Percentiles rank a stretch among this genome's conserved stretches.
Evolutionary conservation across 345 rosid species (phyloP).

Genomic region (Citrus hindsii): DNA sequence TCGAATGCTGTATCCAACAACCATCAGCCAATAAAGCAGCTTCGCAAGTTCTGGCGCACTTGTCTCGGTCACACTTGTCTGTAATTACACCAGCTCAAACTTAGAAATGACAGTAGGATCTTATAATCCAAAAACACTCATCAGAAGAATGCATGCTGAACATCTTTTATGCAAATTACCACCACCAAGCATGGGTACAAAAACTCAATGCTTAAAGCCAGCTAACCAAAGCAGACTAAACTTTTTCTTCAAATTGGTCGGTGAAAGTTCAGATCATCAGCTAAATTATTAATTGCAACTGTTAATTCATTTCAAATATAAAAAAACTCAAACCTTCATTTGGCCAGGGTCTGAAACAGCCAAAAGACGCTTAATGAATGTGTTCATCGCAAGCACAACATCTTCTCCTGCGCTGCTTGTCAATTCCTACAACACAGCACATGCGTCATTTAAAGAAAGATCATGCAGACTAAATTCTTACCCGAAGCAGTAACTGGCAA

Average conservation of each 20-base stretch:
- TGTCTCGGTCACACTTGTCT: slow-evolving; percentile 76
- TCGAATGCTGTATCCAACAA: slow-evolving; percentile 92
- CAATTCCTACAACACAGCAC: slow-evolving; percentile 59
- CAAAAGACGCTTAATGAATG: slow-evolving; percentile 87
- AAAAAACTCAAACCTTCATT: slow-evolving; percentile 65
- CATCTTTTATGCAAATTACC: not conserved
- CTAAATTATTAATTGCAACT: not conserved
- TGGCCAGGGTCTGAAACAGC: slow-evolving; percentile 75
- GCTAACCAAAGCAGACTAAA: not conserved
- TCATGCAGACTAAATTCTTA: not conserved
- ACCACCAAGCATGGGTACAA: not conserved
- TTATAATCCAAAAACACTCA: not conserved
- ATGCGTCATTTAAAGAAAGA: slow-evolving; percentile 9
- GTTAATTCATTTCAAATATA: not conserved
- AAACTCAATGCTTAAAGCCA: not conserved
- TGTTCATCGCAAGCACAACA: slow-evolving; percentile 86
- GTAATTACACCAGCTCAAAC: slow-evolving; percentile 16
- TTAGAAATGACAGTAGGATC: not conserved
- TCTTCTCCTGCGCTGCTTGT: slow-evolving; percentile 96
- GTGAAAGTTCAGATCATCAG: not conserved
- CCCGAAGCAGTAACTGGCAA: not conserved
- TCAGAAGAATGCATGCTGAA: not conserved
- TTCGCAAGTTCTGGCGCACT: slow-evolving; percentile 84
- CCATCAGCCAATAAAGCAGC: slow-evolving; percentile 92
- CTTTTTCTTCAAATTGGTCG: not conserved